Base-by-base conservation (phyloP, 1,284 basidiomycete genomes). In the Cerrena zonata region DNA sequence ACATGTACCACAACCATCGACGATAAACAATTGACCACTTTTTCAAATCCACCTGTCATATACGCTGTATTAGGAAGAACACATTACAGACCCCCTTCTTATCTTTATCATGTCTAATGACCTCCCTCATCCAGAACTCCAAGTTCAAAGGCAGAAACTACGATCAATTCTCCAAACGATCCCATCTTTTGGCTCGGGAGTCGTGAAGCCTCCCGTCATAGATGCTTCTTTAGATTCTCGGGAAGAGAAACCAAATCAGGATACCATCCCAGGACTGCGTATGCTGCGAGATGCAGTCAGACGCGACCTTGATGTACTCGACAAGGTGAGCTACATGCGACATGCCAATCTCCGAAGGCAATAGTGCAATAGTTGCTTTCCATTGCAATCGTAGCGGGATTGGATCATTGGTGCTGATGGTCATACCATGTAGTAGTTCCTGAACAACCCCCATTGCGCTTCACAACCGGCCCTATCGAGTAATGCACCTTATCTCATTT, bases 401-500 rank as follows among this genome's bases (percentile, higher is more conserved):
- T 26, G 15, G 3, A 22, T n/a, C 5, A 23, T 15, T 15, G 11
- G 13, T 21, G 11, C 34, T 48, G 30, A 40, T 19, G 27, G 22
- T 19, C 10, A 19, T 42, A 37, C 45, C n/a, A 39, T 71, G 56
- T 59, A 83, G 80, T 84, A 86, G 84, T 82, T 81, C 60, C 71
- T 85, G 44, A 68, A 73, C 48, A 67, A 78, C 54, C 70, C 76
- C 4, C 49, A 66, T 25, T 73, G 70, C 38, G 67, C 59, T 4
- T 61, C 70, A 34, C 63, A 74, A 2, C 75, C 77, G 1, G 62
- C 79, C 1, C 68, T 79, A 10, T 87, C 85, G 0, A 86, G 82
- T 4, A 89, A 89, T 60, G 84, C 87, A 2, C 83, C 83, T 1
- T 89, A 89, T 59, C 73, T 89, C 23, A 72, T 85, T 23, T 79